Base-by-base conservation (phyloP, 1,284 basidiomycete species). In the Agaricales sp. region DNA sequence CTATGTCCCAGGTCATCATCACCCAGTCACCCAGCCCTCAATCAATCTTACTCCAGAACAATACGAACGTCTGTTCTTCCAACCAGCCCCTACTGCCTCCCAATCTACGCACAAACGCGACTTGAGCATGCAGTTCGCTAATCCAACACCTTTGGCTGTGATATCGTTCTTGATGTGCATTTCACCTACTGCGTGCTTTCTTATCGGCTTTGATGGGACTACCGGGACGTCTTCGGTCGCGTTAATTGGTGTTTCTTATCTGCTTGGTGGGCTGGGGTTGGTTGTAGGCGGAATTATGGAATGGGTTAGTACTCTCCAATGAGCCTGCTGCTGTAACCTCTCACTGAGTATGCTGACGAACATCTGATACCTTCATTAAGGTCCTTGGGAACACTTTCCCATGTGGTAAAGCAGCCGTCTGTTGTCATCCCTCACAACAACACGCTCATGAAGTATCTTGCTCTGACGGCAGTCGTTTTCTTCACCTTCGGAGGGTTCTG, bases 301-400 rank as follows among this genome's bases (percentile, higher is more conserved):
- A 56, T 59, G 57, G 56, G 57, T 57, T 8, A 13, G 51, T 50
- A 35, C 30, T 11, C 16, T n/a, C n/a, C n/a, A n/a, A n/a, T n/a
- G n/a, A 4, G 22, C 8, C 46, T n/a, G 12, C 30, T 13, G 24
- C 23, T 16, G 22, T 11, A 19, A 12, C 12, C 4, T 16, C 19
- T 20, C 13, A 37, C 24, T 24, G 3, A 1, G 20, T 35, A 41
- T 41, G 20, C 30, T 43, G 49, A 50, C 18, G 46, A 13, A 23
- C 20, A 20, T 38, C n/a, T n/a, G n/a, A n/a, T n/a, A n/a, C n/a
- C n/a, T 4, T 44, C 26, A 22, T n/a, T 37, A 44, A 57, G 56
- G 54, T 57, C 25, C 47, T 59, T 24, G 57, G 57, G 8, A 59
- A 59, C 38, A 59, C 57, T 11, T 56, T 57, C 49, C 51, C 56